Base-by-base conservation (phyloP, 108 stramenopile species). In the Nitzschia putrida region DNA sequence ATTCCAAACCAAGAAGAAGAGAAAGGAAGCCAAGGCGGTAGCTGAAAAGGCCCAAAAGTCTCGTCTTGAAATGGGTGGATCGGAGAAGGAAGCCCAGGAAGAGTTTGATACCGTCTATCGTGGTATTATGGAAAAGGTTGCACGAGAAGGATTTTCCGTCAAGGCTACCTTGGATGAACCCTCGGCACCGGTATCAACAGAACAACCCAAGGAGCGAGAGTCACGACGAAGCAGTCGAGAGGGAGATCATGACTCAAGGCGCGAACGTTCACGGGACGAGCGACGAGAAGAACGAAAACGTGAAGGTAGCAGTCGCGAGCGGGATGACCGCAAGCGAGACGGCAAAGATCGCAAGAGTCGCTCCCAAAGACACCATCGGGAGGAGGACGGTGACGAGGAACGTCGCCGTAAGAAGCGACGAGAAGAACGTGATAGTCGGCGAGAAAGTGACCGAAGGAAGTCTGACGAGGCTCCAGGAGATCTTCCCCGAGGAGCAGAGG, bases 1-100 rank as follows among this genome's bases (percentile, higher is more conserved):
- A 64, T 91, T 91, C 50, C 90, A 91, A 74, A 94, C 93, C 21
- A 94, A 94, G 78, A 89, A 90, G 71, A 80, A 85, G 16, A 68
- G 93, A 21, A 81, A 83, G 64, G 85, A 91, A 78, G 93, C 89
- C 65, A 94, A 91, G 77, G 78, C 60, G 2, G 73, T 76, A 38
- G 93, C 90, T 0, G 79, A 88, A 55, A 79, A 82, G 45, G 81
- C 83, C 25, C 72, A 72, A 61, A 81, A 83, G 50, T 75, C 80
- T 40, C 83, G 85, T 37, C 74, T 79, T 52, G 69, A 71, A 2
- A 67, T 66, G 41, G 92, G 92, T 0, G 53, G 67, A 47, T 70
- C 73, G 50, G 81, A 85, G 24, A 85, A 88, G 71, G 83, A 88
- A 53, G 90, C 87, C 24, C 81, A 93, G 71, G 88, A 85, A 11